Conservation (phyloP, 1,139 yeast genomes). For the Magnusiomyces fungicola region DNA sequence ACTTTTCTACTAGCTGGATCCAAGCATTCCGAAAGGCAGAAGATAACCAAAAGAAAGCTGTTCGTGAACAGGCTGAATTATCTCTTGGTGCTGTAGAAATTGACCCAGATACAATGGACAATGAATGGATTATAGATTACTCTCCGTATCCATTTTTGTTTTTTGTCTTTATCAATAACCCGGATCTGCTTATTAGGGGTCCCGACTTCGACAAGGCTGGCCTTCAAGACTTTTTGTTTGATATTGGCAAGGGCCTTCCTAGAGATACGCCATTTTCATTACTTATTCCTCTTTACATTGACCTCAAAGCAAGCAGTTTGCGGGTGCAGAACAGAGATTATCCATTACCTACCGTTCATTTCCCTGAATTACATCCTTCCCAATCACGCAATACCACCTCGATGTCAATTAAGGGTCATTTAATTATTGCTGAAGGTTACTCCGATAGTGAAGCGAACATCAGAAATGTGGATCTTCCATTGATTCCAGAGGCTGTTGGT, state of each 20-base stretch:
- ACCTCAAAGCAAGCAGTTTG: constrained; percentile 44
- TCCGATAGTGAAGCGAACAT: constrained; percentile 42
- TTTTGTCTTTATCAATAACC: constrained; percentile 46
- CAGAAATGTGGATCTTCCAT: constrained; percentile 55
- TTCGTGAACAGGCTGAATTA: constrained; percentile 46
- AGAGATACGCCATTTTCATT: constrained; percentile 58
- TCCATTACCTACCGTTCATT: constrained; percentile 50
- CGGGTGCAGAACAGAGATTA: constrained; percentile 57
- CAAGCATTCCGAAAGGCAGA: constrained; percentile 29
- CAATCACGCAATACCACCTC: constrained; percentile 31
- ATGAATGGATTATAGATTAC: constrained; percentile 52
- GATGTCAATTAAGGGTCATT: constrained; percentile 39
- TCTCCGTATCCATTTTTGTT: constrained; percentile 59
- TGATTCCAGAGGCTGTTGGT: constrained; percentile 41
- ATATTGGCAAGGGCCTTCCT: constrained; percentile 81
- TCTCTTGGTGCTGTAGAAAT: constrained; percentile 43
- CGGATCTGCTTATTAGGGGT: constrained; percentile 46
- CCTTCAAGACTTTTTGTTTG: constrained; percentile 53
- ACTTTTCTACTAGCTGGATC: constrained; percentile 70
- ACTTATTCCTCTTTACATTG: constrained; percentile 53
- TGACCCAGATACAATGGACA: constrained; percentile 39
- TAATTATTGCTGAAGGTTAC: constrained; percentile 51
- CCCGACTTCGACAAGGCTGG: constrained; percentile 51
- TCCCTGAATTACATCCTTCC: constrained; percentile 33
- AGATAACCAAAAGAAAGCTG: constrained; percentile 33